Evolutionary conservation across 1,284 basidiomycete species (phyloP), one percentile per base, ranked within the genome.

Genomic region (Somion occarium): DNA sequence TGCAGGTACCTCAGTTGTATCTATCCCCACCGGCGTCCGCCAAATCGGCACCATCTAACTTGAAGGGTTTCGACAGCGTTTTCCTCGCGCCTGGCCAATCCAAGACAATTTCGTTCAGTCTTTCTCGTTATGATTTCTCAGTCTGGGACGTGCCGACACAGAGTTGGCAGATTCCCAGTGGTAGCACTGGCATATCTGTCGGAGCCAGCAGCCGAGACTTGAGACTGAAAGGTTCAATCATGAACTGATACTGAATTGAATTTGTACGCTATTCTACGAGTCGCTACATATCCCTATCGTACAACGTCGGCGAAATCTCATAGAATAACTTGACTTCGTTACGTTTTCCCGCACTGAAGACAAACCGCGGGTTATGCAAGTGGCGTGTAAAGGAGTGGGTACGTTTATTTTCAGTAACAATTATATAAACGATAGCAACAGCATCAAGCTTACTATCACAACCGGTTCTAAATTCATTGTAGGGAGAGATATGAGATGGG

Each of bases 61-160:
- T 88, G 27, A 80, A 77, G 59, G 85, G 85, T 3, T 88, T 88
- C 66, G 80, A 78, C n/a, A 71, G 82, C 53, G 65, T 82, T 9
- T 73, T 73, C 22, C 57, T 85, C 0, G 53, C 60, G 0, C 72
- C 81, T 1, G 79, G 78, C 0, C 64, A 80, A 55, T 75, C 67
- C 12, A 65, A 63, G 52, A 66, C 57, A 1, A 79, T 80, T 1
- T 73, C 70, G 0, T 75, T 88, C 59, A 71, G 69, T n/a, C 70
- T 88, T 25, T 83, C 83, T 15, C 73, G 83, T 25, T 80, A 85
- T 57, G 82, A 84, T 56, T 60, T 87, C 46, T 64, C 64, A 46
- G 50, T 63, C 18, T 63, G 67, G 64, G 57, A 64, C 50, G 59
- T 63, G 23, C 48, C 57, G 11, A 51, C 58, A 11, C 64, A 65